Evolutionary conservation across 1,139 yeast genomes (phyloP), one percentile per base, ranked within the genome.

Genomic region (Yamadazyma taylorii): DNA sequence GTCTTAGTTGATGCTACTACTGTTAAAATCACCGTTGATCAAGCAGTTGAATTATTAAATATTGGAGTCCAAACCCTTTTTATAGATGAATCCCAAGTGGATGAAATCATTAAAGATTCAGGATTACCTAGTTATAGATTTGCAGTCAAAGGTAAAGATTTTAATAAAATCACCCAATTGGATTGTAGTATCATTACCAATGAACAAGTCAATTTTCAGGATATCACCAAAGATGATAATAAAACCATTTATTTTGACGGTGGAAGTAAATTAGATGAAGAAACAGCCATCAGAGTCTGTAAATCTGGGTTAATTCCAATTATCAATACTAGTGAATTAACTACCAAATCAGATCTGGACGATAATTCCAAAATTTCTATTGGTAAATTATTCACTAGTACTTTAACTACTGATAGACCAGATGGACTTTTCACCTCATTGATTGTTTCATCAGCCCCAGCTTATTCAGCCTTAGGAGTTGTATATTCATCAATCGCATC

Each of bases 401-500:
- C 79, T 1, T 66, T 88, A 46, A 72, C 72, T 22, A 84, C 96
- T 2, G 98, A 92, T 60, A 81, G 98, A 53, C 68, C 75, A 6
- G 99, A 92, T 58, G 92, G 90, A 0, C 74, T 92, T 33, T 90
- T 66, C 64, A 78, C 97, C 11, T 87, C 98, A 1, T 68, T 92
- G 39, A 95, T 92, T 33, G 84, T 88, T 17, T 87, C 90, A 37
- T 66, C 72, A 10, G 69, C 73, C 1, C 75, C 75, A 3, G 48
- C 69, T 12, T 55, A 58, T 42, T 61, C 76, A 27, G 82, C 94
- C 2, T 71, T 94, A 39, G 99, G 98, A 2, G 73, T 92, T 22
- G 97, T 92, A 5, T 92, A 89, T 64, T 90, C 97, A 0, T 88
- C 96, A 0, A 64, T 66, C 30, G 90, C 82, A 47, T 87, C 96